These are phyloP conservation scores for Pachysandra terminalis DNA, from an alignment of 164 flowering plant species.

Conservation along the genomic window DNA sequence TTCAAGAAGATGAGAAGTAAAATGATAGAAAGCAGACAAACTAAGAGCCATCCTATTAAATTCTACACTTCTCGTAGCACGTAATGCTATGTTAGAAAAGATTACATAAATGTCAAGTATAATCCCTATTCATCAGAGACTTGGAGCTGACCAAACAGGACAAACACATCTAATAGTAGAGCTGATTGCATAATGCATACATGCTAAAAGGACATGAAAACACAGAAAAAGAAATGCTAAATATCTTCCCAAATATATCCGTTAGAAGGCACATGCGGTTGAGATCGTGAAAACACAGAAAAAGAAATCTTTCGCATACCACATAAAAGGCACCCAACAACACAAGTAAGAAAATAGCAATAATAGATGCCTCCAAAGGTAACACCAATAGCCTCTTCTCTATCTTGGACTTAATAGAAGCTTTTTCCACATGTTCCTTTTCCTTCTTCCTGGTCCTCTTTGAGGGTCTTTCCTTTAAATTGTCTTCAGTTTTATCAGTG, in stretches of 20 bases:
- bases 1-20: background rate
- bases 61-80: background rate
- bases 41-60: background rate
- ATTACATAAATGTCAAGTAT: background rate
- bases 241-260: background rate
- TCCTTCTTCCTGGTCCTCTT: constrained; percentile 80
- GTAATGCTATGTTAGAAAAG: background rate
- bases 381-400: constrained; percentile 75
- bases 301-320: constrained; percentile 60
- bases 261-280: background rate
- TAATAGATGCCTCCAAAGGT: constrained; percentile 74
- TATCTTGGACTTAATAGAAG: constrained; percentile 40
- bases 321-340: constrained; percentile 94
- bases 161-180: no score
- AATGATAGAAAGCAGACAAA: background rate
- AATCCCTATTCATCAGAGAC: background rate
- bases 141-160: background rate
- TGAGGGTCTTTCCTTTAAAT: constrained; percentile 59
- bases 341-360: constrained; percentile 70
- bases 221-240: no score
- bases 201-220: no score
- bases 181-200: no score
- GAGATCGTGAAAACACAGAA: background rate
- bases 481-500: constrained; percentile 52
- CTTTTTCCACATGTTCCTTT: constrained; percentile 58